Evolutionary conservation across 345 rosid species (phyloP).

Genomic region (Chamaenerion angustifolium): DNA sequence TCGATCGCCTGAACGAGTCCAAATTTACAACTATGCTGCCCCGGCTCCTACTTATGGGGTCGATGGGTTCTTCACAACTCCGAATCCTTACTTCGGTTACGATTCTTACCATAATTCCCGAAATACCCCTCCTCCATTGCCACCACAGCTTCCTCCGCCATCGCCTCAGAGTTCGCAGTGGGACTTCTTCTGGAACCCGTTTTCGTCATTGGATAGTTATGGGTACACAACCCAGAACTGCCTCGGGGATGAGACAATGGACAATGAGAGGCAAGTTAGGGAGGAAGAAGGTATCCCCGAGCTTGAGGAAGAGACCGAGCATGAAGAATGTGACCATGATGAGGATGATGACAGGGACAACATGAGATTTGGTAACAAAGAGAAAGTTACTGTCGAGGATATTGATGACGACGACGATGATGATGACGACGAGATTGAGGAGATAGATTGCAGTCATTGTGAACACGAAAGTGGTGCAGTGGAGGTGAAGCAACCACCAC

Average conservation of each 20-base stretch:
- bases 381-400: slow-evolving; percentile 71
- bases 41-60: slow-evolving; percentile 31
- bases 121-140: slow-evolving; percentile 53
- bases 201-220: slow-evolving; percentile 74
- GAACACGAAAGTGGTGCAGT: slow-evolving; percentile 17
- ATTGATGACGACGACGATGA: slow-evolving; percentile 35
- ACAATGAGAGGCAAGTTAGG: slow-evolving; percentile 83
- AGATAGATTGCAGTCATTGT: slow-evolving; percentile 19
- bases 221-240: slow-evolving; percentile 46
- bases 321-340: slow-evolving; percentile 30
- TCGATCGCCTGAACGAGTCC: slow-evolving; percentile 53
- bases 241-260: slow-evolving; percentile 45
- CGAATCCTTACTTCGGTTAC: slow-evolving; percentile 25
- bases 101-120: slow-evolving; percentile 24
- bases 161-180: slow-evolving; percentile 88
- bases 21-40: slow-evolving; percentile 51
- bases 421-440: slow-evolving; percentile 30
- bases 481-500: slow-evolving; percentile 30
- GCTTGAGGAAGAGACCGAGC: slow-evolving; percentile 64
- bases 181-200: slow-evolving; percentile 97
- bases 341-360: slow-evolving; percentile 22
- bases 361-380: slow-evolving; percentile 29
- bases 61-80: slow-evolving; percentile 47
- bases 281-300: slow-evolving; percentile 98
- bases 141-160: slow-evolving; percentile 60